Evolutionary conservation across 2,329 filamentous ascomycete genomes (phyloP), one percentile per base, ranked within the genome.

Genomic region (Cytospora piceae): DNA sequence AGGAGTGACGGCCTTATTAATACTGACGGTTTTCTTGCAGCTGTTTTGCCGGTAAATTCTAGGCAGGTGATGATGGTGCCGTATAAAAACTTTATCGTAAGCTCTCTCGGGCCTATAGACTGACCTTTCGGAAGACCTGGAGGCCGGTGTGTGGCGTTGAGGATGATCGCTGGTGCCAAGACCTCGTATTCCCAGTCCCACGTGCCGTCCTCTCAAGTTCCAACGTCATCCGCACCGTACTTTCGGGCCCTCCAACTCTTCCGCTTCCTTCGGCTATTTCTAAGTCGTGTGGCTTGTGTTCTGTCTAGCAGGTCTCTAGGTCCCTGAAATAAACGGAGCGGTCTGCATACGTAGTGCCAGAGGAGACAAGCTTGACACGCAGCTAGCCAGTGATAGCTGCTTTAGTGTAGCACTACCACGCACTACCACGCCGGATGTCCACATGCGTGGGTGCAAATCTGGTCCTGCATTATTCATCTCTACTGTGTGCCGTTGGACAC

Each of bases 151-250:
- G 55, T 63, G 60, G 63, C 64, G 61, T 66, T 39, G 64, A 42
- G 46, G 56, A 53, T 61, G 60, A 57, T 57, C 58, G 54, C 46
- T 62, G 53, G 22, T 66, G 64, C 64, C 64, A 66, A 66, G 64
- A 34, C 55, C 64, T 66, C 64, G 64, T 66, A 66, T 66, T 66
- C 60, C 31, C 55, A 46, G 31, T 22, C 22, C 24, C 4, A 49
- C n/a, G 46, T 14, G 4, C 46, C 22, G 11, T 24, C 39, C 27
- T 58, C 55, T 22, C 46, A 56, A 51, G 27, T 20, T 20, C 24
- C 60, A 59, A 63, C 64, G 64, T 66, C 61, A 63, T 32, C 39
- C 53, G 39, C 53, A 29, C 61, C 31, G 31, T 51, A 29, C 31
- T 57, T 39, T 51, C 42, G 42, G 61, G 31, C 20, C 46, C 46